phyloP scores from a whole-genome alignment of 2,329 filamentous ascomycete species.

The Cercospora janseana region DNA sequence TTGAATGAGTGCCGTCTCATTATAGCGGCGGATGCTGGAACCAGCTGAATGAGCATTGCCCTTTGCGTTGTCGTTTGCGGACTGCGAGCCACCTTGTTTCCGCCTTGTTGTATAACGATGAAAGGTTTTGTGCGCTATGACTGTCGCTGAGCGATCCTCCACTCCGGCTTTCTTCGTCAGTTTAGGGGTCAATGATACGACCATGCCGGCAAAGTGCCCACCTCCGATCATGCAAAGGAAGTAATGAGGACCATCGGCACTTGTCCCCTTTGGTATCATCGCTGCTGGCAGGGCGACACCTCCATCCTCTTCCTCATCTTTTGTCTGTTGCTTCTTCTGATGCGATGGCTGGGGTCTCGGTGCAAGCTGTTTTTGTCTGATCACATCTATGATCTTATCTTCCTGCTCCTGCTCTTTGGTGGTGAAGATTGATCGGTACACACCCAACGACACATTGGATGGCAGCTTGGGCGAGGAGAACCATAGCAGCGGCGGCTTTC shows the following conservation, averaged over 20 bases:
- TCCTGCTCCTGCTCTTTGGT: constrained; percentile 66
- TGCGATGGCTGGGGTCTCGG: constrained; percentile 54
- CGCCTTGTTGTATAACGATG: constrained; percentile 93
- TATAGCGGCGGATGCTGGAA: constrained; percentile 84
- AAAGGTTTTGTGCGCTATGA: constrained; percentile 95
- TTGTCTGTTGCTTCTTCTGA: constrained; percentile 44
- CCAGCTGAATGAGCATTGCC: constrained; percentile 92
- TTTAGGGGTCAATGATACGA: constrained; percentile 83
- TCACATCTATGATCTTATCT: constrained; percentile 60
- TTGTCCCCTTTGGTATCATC: constrained; percentile 42
- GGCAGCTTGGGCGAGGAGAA: constrained; percentile 74
- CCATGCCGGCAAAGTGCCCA: constrained; percentile 95
- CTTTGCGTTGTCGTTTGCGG: constrained; percentile 90
- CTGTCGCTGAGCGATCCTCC: constrained; percentile 79
- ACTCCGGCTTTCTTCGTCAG: constrained; percentile 68
- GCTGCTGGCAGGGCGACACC: constrained; percentile 54
- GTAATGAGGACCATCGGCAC: constrained; percentile 73
- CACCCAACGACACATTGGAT: constrained; percentile 73
- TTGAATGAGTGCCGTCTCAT: constrained; percentile 84
- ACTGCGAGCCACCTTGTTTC: constrained; percentile 95
- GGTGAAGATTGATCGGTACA: constrained; percentile 81
- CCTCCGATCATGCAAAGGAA: constrained; percentile 99
- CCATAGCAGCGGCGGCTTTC: constrained; percentile 79
- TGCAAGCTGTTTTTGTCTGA: constrained; percentile 74
- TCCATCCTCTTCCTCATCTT: constrained; percentile 48